A percentile compares a stretch with the other conserved stretches of the same genome.
These are phyloP conservation scores for Cyberlindnera subsufficiens DNA, from an alignment of 805 yeast species.

Conservation along the genomic window DNA sequence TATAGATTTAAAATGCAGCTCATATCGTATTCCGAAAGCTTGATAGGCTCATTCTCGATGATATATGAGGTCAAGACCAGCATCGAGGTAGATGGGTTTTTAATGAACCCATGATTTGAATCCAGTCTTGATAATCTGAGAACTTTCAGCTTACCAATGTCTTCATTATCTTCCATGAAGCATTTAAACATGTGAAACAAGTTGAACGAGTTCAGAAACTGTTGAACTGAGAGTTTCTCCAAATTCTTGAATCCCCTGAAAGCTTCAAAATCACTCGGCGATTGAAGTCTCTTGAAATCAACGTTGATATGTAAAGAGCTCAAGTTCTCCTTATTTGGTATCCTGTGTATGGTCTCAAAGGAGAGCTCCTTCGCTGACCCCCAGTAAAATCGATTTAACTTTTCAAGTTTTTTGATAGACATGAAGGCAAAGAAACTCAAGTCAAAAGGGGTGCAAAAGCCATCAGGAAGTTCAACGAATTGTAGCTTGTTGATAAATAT, in stretches of 20 bases:
- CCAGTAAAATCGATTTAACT: constrained; percentile 24
- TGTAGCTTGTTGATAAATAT: constrained; percentile 24
- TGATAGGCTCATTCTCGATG: constrained; percentile 10
- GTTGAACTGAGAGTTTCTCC: constrained; percentile 28
- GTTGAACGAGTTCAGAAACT: constrained; percentile 27
- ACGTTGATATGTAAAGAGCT: constrained; percentile 27
- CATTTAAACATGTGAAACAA: constrained; percentile 18
- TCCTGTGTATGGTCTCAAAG: constrained; percentile 24
- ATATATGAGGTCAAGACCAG: constrained; percentile 18
- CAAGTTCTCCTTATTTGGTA: constrained; percentile 27
- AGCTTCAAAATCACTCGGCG: constrained; percentile 5
- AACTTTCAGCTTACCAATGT: constrained; percentile 6
- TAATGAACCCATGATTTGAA: constrained; percentile 10
- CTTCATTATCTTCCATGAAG: constrained; percentile 7
- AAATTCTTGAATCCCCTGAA: constrained; percentile 26
- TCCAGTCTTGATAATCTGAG: constrained; percentile 14
- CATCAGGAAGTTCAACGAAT: constrained; percentile 36
- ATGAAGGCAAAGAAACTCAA: constrained; percentile 22
- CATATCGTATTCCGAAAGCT: constrained; percentile 14
- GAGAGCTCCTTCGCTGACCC: constrained; percentile 30
- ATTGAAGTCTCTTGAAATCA: constrained; percentile 21
- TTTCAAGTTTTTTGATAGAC: constrained; percentile 25
- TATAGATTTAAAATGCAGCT: constrained; percentile 8
- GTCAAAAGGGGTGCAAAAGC: constrained; percentile 31
- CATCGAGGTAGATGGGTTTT: constrained; percentile 10